These are phyloP conservation scores for Penicillium paxilli DNA, from an alignment of 495 filamentous ascomycete species.

Conservation along the genomic window DNA sequence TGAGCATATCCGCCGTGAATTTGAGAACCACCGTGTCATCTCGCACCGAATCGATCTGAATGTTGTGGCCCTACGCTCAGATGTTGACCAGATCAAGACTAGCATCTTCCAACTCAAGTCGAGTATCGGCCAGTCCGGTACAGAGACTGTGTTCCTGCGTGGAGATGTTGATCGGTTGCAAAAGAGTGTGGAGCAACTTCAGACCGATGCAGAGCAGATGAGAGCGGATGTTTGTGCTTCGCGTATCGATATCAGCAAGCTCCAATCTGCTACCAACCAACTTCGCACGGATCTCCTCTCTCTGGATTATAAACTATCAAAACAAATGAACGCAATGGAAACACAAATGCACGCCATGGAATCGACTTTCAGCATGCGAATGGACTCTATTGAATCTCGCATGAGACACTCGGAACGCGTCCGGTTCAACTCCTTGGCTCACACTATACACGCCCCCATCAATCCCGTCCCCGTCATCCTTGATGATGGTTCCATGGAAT, in stretches of 20 bases:
- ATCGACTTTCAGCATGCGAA: constrained; percentile 20
- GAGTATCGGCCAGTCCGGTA: constrained; percentile 32
- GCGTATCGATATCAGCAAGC: constrained; percentile 40
- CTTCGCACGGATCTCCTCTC: constrained; percentile 40
- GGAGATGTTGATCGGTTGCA: constrained; percentile 41
- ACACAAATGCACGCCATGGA: constrained; percentile 20
- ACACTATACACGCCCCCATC: constrained; percentile 38
- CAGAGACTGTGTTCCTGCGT: constrained; percentile 39
- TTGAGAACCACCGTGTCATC: constrained; percentile 36
- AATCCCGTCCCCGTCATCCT: constrained; percentile 37
- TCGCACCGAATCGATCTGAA: constrained; percentile 42
- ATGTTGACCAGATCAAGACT: constrained; percentile 40
- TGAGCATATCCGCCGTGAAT: constrained; percentile 42
- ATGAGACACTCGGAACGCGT: constrained; percentile 34
- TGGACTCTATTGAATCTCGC: constrained; percentile 15
- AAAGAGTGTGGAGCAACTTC: constrained; percentile 41
- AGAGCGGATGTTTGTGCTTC: constrained; percentile 36
- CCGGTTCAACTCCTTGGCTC: constrained; percentile 43
- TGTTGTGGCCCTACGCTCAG: constrained; percentile 36
- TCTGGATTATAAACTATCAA: constrained; percentile 35
- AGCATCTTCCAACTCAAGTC: constrained; percentile 38
- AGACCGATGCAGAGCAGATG: constrained; percentile 33
- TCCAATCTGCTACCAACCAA: constrained; percentile 36
- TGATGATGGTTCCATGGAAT: constrained; percentile 35
- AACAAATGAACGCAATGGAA: constrained; percentile 27